A percentile compares a stretch with the other conserved stretches of the same genome.
Conservation (phyloP, 768 basidiomycete genomes). For the Lentinula aciculospora region DNA sequence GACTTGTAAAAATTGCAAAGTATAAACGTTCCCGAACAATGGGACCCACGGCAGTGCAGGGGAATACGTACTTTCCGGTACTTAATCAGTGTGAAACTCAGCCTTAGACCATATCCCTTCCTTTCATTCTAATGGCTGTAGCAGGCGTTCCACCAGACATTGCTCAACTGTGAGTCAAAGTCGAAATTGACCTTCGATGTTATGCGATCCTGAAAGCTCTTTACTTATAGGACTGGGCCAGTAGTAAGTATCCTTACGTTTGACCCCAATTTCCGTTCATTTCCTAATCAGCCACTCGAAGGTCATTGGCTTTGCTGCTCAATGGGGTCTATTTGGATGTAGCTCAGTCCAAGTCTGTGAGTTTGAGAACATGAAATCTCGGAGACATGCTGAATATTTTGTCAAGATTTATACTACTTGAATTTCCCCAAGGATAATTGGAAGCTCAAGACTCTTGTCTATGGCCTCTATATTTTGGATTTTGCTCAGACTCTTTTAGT, state of each 20-base stretch:
- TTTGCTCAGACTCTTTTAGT: not conserved
- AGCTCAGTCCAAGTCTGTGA: not conserved
- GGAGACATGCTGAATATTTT: not conserved
- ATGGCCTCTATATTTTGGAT: not conserved
- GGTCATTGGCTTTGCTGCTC: not conserved
- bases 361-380: not conserved
- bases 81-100: not conserved
- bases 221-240: not conserved
- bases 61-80: not conserved
- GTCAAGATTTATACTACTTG: not conserved
- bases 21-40: not conserved
- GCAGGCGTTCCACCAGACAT: not conserved
- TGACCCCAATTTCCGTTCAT: not conserved
- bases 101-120: not conserved
- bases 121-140: not conserved
- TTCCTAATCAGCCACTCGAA: not conserved
- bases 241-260: not conserved
- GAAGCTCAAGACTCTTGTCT: not conserved
- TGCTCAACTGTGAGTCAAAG: not conserved
- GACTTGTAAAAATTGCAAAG: no score
- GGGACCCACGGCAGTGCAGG: not conserved
- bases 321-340: constrained; percentile 1
- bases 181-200: not conserved
- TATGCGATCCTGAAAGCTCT: not conserved
- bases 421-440: not conserved